Conservation (phyloP, 192 early-diverging fungal species). For the Coemansia erecta region DNA sequence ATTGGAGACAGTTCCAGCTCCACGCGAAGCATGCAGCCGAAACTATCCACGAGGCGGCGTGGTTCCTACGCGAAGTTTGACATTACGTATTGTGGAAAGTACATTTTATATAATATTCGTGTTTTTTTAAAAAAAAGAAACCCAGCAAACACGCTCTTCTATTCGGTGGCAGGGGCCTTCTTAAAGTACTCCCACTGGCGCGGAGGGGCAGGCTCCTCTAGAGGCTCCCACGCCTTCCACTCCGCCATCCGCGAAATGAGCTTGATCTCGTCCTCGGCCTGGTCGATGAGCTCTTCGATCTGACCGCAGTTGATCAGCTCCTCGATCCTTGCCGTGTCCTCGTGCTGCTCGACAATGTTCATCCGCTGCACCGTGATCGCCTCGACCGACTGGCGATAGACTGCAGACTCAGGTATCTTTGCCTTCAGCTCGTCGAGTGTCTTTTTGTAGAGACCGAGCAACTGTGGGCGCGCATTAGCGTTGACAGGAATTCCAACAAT, state of each 20-base stretch:
- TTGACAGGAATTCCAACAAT: constrained; percentile 85
- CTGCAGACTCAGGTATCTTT: constrained; percentile 71
- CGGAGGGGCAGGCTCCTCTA: constrained; percentile 73
- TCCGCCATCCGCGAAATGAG: constrained; percentile 81
- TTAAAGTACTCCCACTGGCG: constrained; percentile 80
- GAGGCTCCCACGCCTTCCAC: constrained; percentile 87
- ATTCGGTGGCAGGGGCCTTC: constrained; percentile 37
- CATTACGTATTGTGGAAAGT: neutral
- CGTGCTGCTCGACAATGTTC: constrained; percentile 68
- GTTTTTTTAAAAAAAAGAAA: constrained; percentile 3
- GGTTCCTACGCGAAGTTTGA: constrained; percentile 46
- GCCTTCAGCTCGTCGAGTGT: constrained; percentile 69
- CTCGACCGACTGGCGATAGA: constrained; percentile 80
- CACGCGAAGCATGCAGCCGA: constrained; percentile 30
- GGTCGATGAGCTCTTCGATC: constrained; percentile 88
- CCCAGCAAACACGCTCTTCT: neutral
- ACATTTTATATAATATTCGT: neutral
- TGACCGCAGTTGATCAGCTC: constrained; percentile 71
- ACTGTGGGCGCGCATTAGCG: constrained; percentile 79
- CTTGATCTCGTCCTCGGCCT: constrained; percentile 86
- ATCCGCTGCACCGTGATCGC: constrained; percentile 75
- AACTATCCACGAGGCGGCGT: constrained; percentile 44
- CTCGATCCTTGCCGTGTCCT: constrained; percentile 77
- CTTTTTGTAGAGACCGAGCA: constrained; percentile 78
- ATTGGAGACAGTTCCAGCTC: constrained; percentile 25